Percentiles rank a stretch among this genome's conserved stretches.
Evolutionary conservation across 495 filamentous ascomycete genomes (phyloP).

Genomic region (Chaetomidium leptoderma): DNA sequence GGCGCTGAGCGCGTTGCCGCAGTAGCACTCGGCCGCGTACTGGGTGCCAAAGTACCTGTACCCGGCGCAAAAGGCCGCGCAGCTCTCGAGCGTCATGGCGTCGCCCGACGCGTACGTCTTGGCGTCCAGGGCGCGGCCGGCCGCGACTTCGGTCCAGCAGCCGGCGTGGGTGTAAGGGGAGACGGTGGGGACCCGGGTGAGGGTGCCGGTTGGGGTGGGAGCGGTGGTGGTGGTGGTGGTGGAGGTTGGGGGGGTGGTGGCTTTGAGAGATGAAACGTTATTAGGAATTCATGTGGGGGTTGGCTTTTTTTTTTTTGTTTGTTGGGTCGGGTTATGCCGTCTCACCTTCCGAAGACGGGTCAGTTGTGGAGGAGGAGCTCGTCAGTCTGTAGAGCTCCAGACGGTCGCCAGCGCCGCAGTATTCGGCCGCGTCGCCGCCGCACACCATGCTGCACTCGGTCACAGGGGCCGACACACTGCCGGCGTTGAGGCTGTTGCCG

Average conservation of each 20-base stretch:
- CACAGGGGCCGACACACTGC: conserved; percentile 26
- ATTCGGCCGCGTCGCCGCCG: conserved; percentile 36
- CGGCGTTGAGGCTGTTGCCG: conserved; percentile 32
- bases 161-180: conserved; percentile 40
- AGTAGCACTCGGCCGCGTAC: conserved; percentile 48
- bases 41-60: conserved; percentile 47
- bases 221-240: conserved; percentile 13
- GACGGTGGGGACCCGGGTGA: conserved; percentile 30
- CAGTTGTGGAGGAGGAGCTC: not conserved
- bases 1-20: conserved; percentile 36
- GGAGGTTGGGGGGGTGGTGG: conserved; percentile 1
- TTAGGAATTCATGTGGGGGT: conserved; percentile 1
- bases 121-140: conserved; percentile 34
- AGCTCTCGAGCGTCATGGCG: conserved; percentile 46
- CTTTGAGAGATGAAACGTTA: not conserved
- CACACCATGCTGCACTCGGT: conserved; percentile 43
- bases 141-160: conserved; percentile 45
- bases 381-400: conserved; percentile 37
- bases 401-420: conserved; percentile 44
- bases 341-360: conserved; percentile 13
- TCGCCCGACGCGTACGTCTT: conserved; percentile 33
- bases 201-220: conserved; percentile 30
- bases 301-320: not conserved
- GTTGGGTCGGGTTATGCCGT: not conserved
- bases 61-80: conserved; percentile 41